A percentile compares a stretch with the other conserved stretches of the same genome.
Conservation (phyloP, 1,284 basidiomycete genomes). For the Ceratobasidium sp. region DNA sequence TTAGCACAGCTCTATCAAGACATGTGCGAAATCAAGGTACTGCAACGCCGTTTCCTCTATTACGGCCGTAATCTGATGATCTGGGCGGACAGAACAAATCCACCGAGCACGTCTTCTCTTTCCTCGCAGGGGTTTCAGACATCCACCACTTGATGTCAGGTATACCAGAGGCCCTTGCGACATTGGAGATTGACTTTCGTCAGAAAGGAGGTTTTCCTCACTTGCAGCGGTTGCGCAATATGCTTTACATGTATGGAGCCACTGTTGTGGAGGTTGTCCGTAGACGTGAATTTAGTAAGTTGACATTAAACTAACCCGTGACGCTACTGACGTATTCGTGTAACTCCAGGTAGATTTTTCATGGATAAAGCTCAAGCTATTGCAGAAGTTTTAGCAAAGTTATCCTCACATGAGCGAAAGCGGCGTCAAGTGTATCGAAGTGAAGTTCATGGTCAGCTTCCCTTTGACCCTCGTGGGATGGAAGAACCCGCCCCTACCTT, state of each 20-base stretch:
- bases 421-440: constrained; percentile 80
- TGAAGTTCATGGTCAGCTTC: constrained; percentile 81
- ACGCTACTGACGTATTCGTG: background rate
- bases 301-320: background rate
- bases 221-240: constrained; percentile 86
- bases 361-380: constrained; percentile 80
- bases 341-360: constrained; percentile 71
- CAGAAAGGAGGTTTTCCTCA: constrained; percentile 88
- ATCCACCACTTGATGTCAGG: constrained; percentile 81
- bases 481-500: constrained; percentile 79
- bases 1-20: constrained; percentile 28
- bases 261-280: constrained; percentile 92
- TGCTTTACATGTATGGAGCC: constrained; percentile 93
- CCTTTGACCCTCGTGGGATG: constrained; percentile 79
- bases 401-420: constrained; percentile 69
- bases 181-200: constrained; percentile 75
- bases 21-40: constrained; percentile 27
- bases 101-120: constrained; percentile 73
- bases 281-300: constrained; percentile 84
- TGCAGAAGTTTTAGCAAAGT: constrained; percentile 60
- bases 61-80: background rate
- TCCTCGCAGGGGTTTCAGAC: constrained; percentile 74
- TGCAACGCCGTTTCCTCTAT: background rate
- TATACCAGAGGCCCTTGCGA: constrained; percentile 68
- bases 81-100: constrained; percentile 69